Percentiles rank a stretch among this genome's conserved stretches.
Evolutionary conservation across 495 filamentous ascomycete species (phyloP).

Genomic region (Penicillium egyptiacum): DNA sequence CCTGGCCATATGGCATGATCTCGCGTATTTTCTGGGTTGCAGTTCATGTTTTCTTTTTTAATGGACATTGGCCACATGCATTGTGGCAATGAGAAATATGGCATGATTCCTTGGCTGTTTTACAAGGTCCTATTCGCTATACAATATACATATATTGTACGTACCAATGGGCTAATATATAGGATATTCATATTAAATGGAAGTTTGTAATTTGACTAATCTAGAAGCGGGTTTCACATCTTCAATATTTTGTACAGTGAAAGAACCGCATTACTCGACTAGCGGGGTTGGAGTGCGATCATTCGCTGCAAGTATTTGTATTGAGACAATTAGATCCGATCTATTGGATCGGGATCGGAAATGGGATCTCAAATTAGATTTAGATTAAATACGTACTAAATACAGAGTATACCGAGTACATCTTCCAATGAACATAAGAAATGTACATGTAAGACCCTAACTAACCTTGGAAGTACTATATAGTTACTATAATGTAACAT

Average conservation of each 20-base stretch:
- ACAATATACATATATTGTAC: background rate
- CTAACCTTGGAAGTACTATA: too few species aligned
- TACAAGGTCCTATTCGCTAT: background rate
- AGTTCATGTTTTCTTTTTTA: background rate
- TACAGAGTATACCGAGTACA: background rate
- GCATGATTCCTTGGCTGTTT: background rate
- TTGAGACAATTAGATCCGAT: slow-evolving; percentile 11
- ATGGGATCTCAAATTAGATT: slow-evolving; percentile 3
- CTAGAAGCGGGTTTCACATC: background rate
- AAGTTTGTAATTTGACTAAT: too few species aligned
- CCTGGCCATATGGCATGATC: background rate
- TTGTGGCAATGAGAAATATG: background rate
- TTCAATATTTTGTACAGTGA: background rate
- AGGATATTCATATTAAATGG: background rate
- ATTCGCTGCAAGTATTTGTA: slow-evolving; percentile 14
- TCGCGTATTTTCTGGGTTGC: background rate
- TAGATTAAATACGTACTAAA: background rate
- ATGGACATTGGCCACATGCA: background rate
- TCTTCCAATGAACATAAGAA: background rate
- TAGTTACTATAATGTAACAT: too few species aligned
- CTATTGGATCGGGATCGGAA: slow-evolving; percentile 3
- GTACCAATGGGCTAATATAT: background rate
- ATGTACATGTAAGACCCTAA: background rate
- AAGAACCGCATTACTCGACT: too few species aligned
- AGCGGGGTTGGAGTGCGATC: slow-evolving; percentile 4